Conservation (phyloP, 192 early-diverging fungal species). For the Coemansia sp. region DNA sequence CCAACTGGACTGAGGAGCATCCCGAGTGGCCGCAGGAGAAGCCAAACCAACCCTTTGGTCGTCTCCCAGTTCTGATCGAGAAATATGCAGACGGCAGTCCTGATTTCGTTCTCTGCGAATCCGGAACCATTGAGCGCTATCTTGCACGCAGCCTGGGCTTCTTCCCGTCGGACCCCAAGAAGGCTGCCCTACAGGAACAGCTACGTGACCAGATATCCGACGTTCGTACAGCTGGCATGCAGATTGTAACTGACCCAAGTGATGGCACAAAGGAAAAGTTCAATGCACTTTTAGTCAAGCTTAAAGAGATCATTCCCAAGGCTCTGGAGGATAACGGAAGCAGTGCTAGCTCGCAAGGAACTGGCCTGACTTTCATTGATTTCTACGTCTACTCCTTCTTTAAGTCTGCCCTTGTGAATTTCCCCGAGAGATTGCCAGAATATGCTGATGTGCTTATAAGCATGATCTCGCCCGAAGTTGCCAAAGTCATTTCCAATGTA, state of each 20-base stretch:
- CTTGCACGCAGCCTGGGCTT: constrained; percentile 52
- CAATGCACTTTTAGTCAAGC: constrained; percentile 11
- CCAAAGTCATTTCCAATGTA: too few species aligned
- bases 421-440: too few species aligned
- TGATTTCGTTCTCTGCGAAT: constrained; percentile 41
- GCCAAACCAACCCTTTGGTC: constrained; percentile 48
- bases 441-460: too few species aligned
- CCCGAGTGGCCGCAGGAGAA: constrained; percentile 57
- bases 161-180: constrained; percentile 29
- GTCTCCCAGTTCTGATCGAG: constrained; percentile 56
- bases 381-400: constrained; percentile 22
- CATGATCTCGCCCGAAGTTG: too few species aligned
- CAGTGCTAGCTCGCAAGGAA: constrained; percentile 56
- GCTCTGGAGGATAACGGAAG: constrained; percentile 53
- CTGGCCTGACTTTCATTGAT: constrained; percentile 45
- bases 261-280: constrained; percentile 14
- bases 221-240: neutral
- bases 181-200: constrained; percentile 37
- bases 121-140: constrained; percentile 57
- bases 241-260: constrained; percentile 8
- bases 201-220: constrained; percentile 24
- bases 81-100: constrained; percentile 23
- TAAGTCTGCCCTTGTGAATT: neutral
- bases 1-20: constrained; percentile 45
- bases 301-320: constrained; percentile 34